Percentiles rank a stretch among this genome's conserved stretches.
Conservation (phyloP, 1,139 yeast genomes). For the Sugiyamaella neomexicana region DNA sequence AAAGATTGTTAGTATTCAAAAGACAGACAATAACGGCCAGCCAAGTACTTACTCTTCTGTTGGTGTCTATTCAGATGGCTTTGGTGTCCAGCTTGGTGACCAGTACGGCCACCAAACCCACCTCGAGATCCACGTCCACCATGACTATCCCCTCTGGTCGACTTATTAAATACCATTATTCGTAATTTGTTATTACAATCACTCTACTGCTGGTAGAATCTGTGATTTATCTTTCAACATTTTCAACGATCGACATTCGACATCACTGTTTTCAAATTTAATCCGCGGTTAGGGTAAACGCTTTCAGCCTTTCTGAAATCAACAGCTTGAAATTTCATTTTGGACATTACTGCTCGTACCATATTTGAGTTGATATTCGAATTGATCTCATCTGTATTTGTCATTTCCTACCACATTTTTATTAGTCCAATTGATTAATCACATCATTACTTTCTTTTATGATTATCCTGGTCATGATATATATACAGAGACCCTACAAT, state of each 20-base stretch:
- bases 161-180: slow-evolving; percentile 11
- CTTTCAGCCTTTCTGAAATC: not conserved
- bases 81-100: not conserved
- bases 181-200: not conserved
- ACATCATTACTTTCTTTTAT: not conserved
- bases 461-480: not conserved
- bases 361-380: not conserved
- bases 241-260: slow-evolving; percentile 7
- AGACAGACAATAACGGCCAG: not conserved
- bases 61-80: slow-evolving; percentile 18
- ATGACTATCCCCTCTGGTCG: not conserved
- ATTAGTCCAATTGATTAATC: not conserved
- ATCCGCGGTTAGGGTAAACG: slow-evolving; percentile 4
- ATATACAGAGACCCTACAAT: not conserved
- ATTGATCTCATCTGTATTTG: too few species aligned
- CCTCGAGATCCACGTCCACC: slow-evolving; percentile 6
- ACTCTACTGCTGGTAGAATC: not conserved
- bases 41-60: slow-evolving; percentile 21
- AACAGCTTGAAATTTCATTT: slow-evolving; percentile 3
- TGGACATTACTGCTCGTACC: not conserved
- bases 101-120: slow-evolving; percentile 5
- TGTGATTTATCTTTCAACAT: not conserved
- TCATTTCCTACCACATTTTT: too few species aligned
- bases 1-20: not conserved
- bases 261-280: not conserved